Evolutionary conservation across 2,329 filamentous ascomycete species (phyloP), one percentile per base, ranked within the genome.

Genomic region (Kalaharituber pfeilii): DNA sequence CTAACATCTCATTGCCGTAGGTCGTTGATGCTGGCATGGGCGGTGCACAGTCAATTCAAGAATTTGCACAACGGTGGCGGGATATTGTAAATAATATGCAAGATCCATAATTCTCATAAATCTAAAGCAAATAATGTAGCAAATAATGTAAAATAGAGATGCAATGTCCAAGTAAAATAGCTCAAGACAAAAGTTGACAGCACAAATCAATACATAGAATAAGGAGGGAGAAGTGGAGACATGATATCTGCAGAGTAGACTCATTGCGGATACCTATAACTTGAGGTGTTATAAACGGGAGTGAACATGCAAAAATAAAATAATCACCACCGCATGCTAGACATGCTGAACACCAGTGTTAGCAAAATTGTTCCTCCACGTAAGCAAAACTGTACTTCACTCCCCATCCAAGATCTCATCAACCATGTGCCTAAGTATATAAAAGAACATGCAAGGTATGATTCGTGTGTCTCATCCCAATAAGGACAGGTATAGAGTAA

Each of bases 21-120:
- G 61, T 65, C 33, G 63, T 65, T 2, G 79, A 82, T 62, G 80
- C 80, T 20, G 77, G 78, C 60, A 64, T 76, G 60, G 75, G 75
- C 1, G 83, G 84, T 2, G 79, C 84, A 53, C 84, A 83, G 2
- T 83, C 82, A 0, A 75, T 96, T 71, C 75, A 81, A 57, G 87
- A 94, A 68, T 88, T 91, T 69, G 79, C 84, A 57, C 75, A 75
- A 60, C 77, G 81, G 65, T 89, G 84, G 85, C 80, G 79, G 65
- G 75, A 81, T 39, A 73, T 77, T 54, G 62, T 75, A 55, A 67
- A 69, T 39, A 67, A 67, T 54, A 69, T 59, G 64, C 68, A 58
- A 22, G 42, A 47, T 22, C 11, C 42, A 2, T 47, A 25, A 22
- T 22, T 47, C n/a, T 20, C 2, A 5, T 20, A 24, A 20, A 18